Evolutionary conservation across 495 filamentous ascomycete species (phyloP).

Genomic region (Friedmanniomyces simplex): DNA sequence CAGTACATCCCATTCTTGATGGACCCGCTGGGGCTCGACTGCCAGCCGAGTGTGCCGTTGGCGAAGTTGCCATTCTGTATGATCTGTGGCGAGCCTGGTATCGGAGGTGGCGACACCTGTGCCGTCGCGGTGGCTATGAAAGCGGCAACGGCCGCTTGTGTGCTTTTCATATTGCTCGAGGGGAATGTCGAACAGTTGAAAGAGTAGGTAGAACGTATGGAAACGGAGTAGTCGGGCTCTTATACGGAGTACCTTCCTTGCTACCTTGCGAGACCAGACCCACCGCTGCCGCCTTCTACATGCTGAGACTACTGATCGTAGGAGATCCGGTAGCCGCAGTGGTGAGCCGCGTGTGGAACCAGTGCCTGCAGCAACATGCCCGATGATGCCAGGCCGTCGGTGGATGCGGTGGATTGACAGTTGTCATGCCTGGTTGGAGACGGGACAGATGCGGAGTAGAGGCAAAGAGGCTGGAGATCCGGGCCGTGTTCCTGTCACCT

Average conservation of each 20-base stretch:
- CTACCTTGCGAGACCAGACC: too few species aligned
- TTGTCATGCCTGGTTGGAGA: neutral
- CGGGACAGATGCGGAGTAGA: neutral
- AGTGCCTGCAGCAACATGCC: neutral
- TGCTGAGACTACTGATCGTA: neutral
- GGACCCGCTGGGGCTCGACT: neutral
- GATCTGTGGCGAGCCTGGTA: constrained; percentile 9
- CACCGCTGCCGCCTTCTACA: neutral
- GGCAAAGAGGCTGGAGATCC: neutral
- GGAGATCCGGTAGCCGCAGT: neutral
- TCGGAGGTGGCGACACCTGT: constrained; percentile 3
- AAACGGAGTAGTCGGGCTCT: too few species aligned
- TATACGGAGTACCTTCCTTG: too few species aligned
- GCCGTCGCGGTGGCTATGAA: neutral
- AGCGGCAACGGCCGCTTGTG: neutral
- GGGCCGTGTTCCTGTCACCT: neutral
- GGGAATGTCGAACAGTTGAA: too few species aligned
- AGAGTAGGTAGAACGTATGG: too few species aligned
- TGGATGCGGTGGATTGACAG: neutral
- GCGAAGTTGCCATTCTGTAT: constrained; percentile 8
- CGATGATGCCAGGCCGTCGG: neutral
- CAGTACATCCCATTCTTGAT: constrained; percentile 8
- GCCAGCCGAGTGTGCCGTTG: constrained; percentile 10
- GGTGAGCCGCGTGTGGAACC: neutral
- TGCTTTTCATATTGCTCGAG: too few species aligned